Percentiles rank a stretch among this genome's conserved stretches.
Evolutionary conservation across 2,329 filamentous ascomycete genomes (phyloP).

Genomic region (Fusarium sp.): DNA sequence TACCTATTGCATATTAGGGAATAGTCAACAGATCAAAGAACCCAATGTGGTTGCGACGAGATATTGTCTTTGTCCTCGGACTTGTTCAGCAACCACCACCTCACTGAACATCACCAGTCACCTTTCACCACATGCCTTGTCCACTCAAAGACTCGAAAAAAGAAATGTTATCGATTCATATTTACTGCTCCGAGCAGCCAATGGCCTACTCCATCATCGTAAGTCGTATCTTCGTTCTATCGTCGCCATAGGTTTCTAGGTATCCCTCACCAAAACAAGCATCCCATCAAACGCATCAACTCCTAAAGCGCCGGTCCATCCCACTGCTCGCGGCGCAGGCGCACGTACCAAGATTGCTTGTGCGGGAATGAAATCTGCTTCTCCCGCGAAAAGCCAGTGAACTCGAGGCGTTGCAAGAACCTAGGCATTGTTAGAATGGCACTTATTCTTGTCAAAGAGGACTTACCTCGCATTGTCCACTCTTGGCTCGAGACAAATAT

Average conservation of each 20-base stretch:
- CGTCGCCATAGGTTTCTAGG: neutral
- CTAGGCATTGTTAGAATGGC: constrained; percentile 30
- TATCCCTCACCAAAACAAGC: neutral
- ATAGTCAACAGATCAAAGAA: neutral
- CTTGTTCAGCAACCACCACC: neutral
- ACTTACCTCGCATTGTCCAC: constrained; percentile 87
- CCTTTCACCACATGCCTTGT: neutral
- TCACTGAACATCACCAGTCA: neutral
- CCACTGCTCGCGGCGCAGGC: constrained; percentile 81
- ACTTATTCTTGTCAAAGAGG: neutral
- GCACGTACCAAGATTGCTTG: constrained; percentile 89
- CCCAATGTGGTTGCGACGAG: neutral
- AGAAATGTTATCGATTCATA: neutral
- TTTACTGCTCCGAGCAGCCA: neutral
- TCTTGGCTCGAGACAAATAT: constrained; percentile 84
- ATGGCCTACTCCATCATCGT: neutral
- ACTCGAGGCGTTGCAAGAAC: constrained; percentile 68
- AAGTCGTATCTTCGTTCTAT: constrained; percentile 34
- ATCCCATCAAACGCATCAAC: constrained; percentile 1
- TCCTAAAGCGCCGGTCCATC: constrained; percentile 67
- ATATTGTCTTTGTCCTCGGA: neutral
- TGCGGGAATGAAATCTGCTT: constrained; percentile 87
- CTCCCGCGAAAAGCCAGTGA: constrained; percentile 83
- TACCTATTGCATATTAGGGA: no score
- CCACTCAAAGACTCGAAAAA: neutral